phyloP scores from a whole-genome alignment of 371 early-diverging fungal genomes.

The Rhizopus arrhizus region DNA sequence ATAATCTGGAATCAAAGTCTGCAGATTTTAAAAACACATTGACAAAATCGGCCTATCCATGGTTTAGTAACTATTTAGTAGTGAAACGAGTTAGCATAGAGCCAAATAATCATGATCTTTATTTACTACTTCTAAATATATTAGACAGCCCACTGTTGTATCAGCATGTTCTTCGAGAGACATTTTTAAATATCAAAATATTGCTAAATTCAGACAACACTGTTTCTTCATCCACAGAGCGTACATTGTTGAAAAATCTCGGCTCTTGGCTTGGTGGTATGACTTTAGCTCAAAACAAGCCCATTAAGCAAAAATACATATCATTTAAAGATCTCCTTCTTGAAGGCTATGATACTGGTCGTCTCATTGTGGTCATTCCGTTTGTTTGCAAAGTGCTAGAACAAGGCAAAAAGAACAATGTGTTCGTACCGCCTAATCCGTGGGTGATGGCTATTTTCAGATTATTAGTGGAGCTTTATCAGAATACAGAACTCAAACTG shows the following conservation, averaged over 20 bases:
- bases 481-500: constrained; percentile 88
- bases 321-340: constrained; percentile 91
- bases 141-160: constrained; percentile 64
- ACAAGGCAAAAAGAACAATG: constrained; percentile 78
- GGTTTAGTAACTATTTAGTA: constrained; percentile 93
- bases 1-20: constrained; percentile 83
- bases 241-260: constrained; percentile 88
- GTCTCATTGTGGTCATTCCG: constrained; percentile 94
- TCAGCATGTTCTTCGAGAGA: constrained; percentile 84
- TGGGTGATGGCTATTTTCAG: constrained; percentile 96
- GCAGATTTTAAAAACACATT: constrained; percentile 78
- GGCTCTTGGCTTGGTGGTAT: constrained; percentile 97
- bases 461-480: constrained; percentile 90
- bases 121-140: constrained; percentile 76
- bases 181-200: constrained; percentile 81
- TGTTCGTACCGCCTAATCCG: constrained; percentile 96
- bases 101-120: constrained; percentile 92
- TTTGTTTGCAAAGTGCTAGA: constrained; percentile 97
- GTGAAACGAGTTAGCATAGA: constrained; percentile 94
- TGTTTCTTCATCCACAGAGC: constrained; percentile 85
- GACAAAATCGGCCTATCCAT: constrained; percentile 66
- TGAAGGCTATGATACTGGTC: constrained; percentile 85
- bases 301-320: constrained; percentile 91
- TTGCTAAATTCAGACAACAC: constrained; percentile 93
- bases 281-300: constrained; percentile 91